Evolutionary conservation across 257 asterid genomes (phyloP), one percentile per base, ranked within the genome.

Genomic region (Scutellaria minor): DNA sequence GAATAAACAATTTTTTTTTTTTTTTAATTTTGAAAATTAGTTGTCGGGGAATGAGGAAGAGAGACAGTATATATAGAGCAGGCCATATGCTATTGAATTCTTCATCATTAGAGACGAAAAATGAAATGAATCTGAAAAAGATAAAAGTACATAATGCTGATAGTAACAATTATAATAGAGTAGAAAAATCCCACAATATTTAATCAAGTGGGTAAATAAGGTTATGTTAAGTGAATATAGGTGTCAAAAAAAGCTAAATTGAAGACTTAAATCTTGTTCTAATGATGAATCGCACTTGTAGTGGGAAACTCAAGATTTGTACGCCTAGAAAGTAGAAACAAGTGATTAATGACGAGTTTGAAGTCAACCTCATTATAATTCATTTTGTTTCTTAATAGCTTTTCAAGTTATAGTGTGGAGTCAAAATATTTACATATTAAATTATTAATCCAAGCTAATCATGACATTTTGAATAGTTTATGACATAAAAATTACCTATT

Each of bases 251-350:
- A 39, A 66, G 59, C 57, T 62, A 50, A 62, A 59, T 37, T 51
- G 12, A 9, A 48, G 18, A 51, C 7, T 37, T 9, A 53, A 68
- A 44, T 31, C 42, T 50, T 39, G 11, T 4, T 50, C 60, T 12
- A 44, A 64, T 77, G 68, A 77, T 70, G 64, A 77, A 56, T 7
- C 70, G 35, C 76, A 69, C 75, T 61, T 64, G 48, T 71, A 52
- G 22, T 72, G 40, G 44, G 39, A 15, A 68, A 52, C 45, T 41
- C 65, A 59, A 35, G 47, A 55, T 55, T 22, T 66, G 0, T 14
- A 50, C 20, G 9, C 10, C 50, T 22, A 15, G 5, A 52, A 47
- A 27, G 18, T 15, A 52, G 20, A 52, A 27, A 52, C 46, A 44
- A 13, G 39, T 6, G 27, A 64, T 47, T 54, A 13, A 47, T 56